phyloP scores from a whole-genome alignment of 2,329 filamentous ascomycete species.

The Aureobasidium sp. region DNA sequence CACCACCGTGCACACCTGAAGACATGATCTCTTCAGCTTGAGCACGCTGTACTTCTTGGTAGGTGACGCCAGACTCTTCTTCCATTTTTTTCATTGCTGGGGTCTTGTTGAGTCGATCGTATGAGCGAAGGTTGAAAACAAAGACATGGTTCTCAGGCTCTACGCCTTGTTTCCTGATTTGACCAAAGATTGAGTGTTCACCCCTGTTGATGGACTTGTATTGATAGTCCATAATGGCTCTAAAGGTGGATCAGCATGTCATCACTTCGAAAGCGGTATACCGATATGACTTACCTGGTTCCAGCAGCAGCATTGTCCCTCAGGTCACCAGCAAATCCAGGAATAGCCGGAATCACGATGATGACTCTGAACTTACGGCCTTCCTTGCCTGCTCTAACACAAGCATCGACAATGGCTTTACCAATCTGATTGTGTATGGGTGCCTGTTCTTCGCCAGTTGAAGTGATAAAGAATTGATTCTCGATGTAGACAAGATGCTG shows the following conservation, averaged over 20 bases:
- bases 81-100: constrained; percentile 66
- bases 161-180: constrained; percentile 65
- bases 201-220: constrained; percentile 94
- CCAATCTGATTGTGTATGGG: constrained; percentile 88
- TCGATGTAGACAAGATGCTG: constrained; percentile 96
- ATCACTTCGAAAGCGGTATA: too few relatives aligned
- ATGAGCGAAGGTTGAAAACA: constrained; percentile 88
- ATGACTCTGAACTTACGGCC: constrained; percentile 85
- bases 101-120: constrained; percentile 85
- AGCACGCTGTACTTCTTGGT: constrained; percentile 79
- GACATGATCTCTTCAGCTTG: constrained; percentile 85
- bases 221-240: constrained; percentile 98
- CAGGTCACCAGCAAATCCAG: constrained; percentile 89
- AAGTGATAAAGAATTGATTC: constrained; percentile 97
- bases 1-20: constrained; percentile 58
- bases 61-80: constrained; percentile 72
- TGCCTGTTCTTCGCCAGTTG: constrained; percentile 78
- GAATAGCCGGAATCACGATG: constrained; percentile 81
- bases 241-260: constrained; percentile 17
- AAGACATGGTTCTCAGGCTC: constrained; percentile 79
- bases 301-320: constrained; percentile 75
- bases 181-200: constrained; percentile 81
- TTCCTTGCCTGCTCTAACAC: constrained; percentile 73
- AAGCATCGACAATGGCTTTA: constrained; percentile 81
- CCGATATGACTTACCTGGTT: constrained; percentile 40